Evolutionary conservation across 208 protist species (phyloP).

Genomic region (Leishmania amazonensis): DNA sequence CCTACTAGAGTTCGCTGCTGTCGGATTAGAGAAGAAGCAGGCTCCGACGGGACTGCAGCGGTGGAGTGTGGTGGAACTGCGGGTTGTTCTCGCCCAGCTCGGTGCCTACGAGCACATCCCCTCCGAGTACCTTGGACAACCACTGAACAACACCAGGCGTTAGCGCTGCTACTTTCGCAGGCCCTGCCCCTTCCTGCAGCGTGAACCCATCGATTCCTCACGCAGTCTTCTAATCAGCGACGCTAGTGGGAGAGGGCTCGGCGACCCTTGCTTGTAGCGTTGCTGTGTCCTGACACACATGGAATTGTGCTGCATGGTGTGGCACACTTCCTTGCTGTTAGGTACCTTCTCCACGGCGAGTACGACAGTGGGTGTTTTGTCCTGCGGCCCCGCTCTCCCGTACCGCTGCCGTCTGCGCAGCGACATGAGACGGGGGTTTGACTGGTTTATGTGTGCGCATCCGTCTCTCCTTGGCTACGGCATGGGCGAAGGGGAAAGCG

Average conservation of each 20-base stretch:
- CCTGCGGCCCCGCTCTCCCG: background rate
- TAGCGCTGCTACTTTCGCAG: background rate
- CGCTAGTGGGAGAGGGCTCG: background rate
- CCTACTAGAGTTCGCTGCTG: constrained; percentile 32
- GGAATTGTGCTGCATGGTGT: background rate
- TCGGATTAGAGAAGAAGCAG: constrained; percentile 33
- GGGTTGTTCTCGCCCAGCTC: constrained; percentile 48
- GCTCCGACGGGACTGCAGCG: constrained; percentile 52
- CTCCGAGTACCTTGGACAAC: constrained; percentile 15
- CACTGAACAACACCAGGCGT: background rate
- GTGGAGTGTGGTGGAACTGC: constrained; percentile 64
- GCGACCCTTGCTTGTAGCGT: no score
- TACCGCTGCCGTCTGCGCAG: background rate
- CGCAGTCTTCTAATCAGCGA: no score
- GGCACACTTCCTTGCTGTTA: background rate
- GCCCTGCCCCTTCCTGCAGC: background rate
- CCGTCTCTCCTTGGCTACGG: background rate
- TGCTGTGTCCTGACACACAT: background rate
- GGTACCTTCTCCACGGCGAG: background rate
- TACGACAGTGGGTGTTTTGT: background rate
- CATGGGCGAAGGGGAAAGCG: background rate
- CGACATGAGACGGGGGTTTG: background rate
- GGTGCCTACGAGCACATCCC: constrained; percentile 42
- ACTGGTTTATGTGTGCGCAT: background rate
- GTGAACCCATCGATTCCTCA: background rate